A percentile compares a stretch with the other conserved stretches of the same genome.
phyloP scores from a whole-genome alignment of 108 stramenopile species.

The Cyclostephanos invisitatus region DNA sequence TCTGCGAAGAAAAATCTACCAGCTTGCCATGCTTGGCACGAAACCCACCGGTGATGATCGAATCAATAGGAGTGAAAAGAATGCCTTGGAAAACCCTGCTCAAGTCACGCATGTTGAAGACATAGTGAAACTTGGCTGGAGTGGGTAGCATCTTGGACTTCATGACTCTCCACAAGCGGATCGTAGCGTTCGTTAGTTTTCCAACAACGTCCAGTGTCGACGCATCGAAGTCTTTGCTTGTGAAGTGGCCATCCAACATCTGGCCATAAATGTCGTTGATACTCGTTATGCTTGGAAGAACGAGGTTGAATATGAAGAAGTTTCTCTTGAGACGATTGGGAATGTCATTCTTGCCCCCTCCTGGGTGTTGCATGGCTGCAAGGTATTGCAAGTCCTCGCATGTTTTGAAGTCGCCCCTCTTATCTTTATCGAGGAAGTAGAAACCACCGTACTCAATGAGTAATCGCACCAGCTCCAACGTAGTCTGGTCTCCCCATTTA shows the following conservation, averaged over 20 bases:
- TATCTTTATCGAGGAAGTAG: slow-evolving; percentile 92
- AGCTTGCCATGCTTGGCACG: slow-evolving; percentile 53
- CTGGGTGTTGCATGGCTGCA: slow-evolving; percentile 91
- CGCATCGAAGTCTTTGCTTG: slow-evolving; percentile 56
- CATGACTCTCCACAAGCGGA: slow-evolving; percentile 77
- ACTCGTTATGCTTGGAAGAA: slow-evolving; percentile 84
- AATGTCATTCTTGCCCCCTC: slow-evolving; percentile 91
- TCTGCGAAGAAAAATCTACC: slow-evolving; percentile 49
- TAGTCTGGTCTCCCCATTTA: slow-evolving; percentile 93
- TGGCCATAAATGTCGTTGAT: slow-evolving; percentile 95
- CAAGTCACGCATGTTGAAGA: slow-evolving; percentile 93
- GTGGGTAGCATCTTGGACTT: slow-evolving; percentile 91
- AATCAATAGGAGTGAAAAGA: slow-evolving; percentile 80
- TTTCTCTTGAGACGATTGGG: slow-evolving; percentile 91
- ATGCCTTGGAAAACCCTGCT: slow-evolving; percentile 90
- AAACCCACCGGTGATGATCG: slow-evolving; percentile 67
- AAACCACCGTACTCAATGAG: slow-evolving; percentile 83
- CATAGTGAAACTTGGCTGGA: slow-evolving; percentile 92
- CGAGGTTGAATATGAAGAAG: slow-evolving; percentile 91
- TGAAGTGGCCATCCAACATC: slow-evolving; percentile 84
- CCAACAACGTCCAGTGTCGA: slow-evolving; percentile 56
- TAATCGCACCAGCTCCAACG: slow-evolving; percentile 86
- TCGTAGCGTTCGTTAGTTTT: slow-evolving; percentile 82
- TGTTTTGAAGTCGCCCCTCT: slow-evolving; percentile 89
- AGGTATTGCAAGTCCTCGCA: slow-evolving; percentile 88